Conservation (phyloP, 2,329 filamentous ascomycete genomes). For the Botrytis sinoallii region DNA sequence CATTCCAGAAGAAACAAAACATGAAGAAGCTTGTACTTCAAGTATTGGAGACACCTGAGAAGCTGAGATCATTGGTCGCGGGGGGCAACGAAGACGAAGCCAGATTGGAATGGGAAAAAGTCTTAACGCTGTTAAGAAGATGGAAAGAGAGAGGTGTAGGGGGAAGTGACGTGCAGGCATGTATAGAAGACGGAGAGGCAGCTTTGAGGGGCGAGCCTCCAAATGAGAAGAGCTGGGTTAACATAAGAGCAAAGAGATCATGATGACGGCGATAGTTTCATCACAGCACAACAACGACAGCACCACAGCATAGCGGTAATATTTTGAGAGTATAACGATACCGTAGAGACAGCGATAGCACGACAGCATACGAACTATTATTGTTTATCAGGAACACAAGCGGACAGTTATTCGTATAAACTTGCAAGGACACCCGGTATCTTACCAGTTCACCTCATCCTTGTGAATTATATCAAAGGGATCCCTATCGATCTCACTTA, state of each 20-base stretch:
- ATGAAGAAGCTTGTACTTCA: slow-evolving; percentile 28
- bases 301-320: not conserved
- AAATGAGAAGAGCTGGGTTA: slow-evolving; percentile 29
- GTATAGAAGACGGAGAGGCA: slow-evolving; percentile 38
- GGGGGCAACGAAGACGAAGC: slow-evolving; percentile 64
- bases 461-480: slow-evolving; percentile 71
- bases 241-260: slow-evolving; percentile 23
- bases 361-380: not conserved
- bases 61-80: slow-evolving; percentile 55
- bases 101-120: slow-evolving; percentile 42
- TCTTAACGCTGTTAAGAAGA: slow-evolving; percentile 30
- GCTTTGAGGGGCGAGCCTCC: slow-evolving; percentile 35
- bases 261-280: slow-evolving; percentile 20
- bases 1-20: slow-evolving; percentile 22
- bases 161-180: slow-evolving; percentile 35
- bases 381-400: not conserved
- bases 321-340: not conserved
- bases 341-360: not conserved
- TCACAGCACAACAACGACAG: not conserved
- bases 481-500: slow-evolving; percentile 80
- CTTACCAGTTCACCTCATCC: slow-evolving; percentile 18
- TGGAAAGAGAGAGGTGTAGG: slow-evolving; percentile 38
- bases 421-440: slow-evolving; percentile 9
- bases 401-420: not conserved
- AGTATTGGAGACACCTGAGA: slow-evolving; percentile 35